Conservation (phyloP, 2,329 filamentous ascomycete species). For the Fusarium verrucosum region DNA sequence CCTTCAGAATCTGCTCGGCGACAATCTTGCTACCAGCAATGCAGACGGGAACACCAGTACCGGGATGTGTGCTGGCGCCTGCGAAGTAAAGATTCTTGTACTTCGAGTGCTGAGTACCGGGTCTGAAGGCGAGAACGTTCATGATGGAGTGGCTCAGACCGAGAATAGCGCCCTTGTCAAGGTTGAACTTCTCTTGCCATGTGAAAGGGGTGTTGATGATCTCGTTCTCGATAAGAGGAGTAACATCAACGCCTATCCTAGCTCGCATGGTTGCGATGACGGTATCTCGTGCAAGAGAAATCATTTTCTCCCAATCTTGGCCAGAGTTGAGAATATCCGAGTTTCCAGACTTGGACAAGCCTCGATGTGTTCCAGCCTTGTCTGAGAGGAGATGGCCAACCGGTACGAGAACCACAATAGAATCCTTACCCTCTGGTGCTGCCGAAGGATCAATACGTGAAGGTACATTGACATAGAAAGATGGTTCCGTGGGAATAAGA, state of each 20-base stretch:
- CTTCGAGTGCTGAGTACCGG: constrained; percentile 62
- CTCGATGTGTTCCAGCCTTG: constrained; percentile 22
- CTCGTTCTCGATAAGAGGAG: constrained; percentile 65
- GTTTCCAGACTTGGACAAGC: constrained; percentile 16
- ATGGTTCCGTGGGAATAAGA: constrained; percentile 71
- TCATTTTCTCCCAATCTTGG: constrained; percentile 64
- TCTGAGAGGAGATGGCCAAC: constrained; percentile 68
- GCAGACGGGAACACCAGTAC: constrained; percentile 78
- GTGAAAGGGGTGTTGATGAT: constrained; percentile 70
- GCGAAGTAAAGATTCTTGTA: constrained; percentile 72
- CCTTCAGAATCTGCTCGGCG: constrained; percentile 53
- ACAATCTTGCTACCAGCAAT: constrained; percentile 73
- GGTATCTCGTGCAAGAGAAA: constrained; percentile 65
- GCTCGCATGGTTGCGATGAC: constrained; percentile 69
- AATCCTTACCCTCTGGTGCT: constrained; percentile 71
- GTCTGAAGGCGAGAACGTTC: constrained; percentile 74
- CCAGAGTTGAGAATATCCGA: not conserved
- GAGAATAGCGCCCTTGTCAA: constrained; percentile 78
- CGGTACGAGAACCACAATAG: constrained; percentile 75
- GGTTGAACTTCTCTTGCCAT: constrained; percentile 76
- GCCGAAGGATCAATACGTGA: constrained; percentile 73
- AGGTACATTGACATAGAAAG: constrained; percentile 82
- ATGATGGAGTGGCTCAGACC: constrained; percentile 78
- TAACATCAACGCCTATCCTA: constrained; percentile 66
- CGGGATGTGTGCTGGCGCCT: constrained; percentile 78